Evolutionary conservation across 2,329 filamentous ascomycete species (phyloP).

Genomic region (Fusarium equiseti): DNA sequence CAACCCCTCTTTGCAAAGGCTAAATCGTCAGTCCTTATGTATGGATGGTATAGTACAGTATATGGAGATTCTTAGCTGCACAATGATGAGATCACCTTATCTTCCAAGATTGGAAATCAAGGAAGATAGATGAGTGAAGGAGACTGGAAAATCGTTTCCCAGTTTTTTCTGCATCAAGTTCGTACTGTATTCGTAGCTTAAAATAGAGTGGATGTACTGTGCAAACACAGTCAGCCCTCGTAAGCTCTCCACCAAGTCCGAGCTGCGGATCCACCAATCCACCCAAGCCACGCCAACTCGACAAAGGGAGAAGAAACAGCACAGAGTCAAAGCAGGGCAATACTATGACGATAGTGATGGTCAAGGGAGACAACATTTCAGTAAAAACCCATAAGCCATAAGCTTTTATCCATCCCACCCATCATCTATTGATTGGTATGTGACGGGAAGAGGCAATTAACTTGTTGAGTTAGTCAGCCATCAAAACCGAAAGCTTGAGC

Average conservation of each 20-base stretch:
- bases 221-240: constrained; percentile 25
- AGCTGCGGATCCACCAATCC: constrained; percentile 17
- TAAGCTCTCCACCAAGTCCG: constrained; percentile 20
- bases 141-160: not conserved
- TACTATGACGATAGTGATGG: constrained; percentile 15
- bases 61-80: constrained; percentile 19
- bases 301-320: constrained; percentile 22
- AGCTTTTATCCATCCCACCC: not conserved
- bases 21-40: not conserved
- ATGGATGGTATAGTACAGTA: not conserved
- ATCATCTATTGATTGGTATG: constrained; percentile 24
- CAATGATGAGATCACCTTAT: constrained; percentile 32
- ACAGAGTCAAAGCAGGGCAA: constrained; percentile 33
- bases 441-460: constrained; percentile 11
- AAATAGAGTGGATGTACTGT: constrained; percentile 4
- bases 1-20: constrained; percentile 1
- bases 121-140: constrained; percentile 20
- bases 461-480: not conserved
- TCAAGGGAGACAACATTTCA: constrained; percentile 15
- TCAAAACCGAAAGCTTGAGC: constrained; percentile 12
- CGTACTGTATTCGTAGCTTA: constrained; percentile 10
- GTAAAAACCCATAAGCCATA: not conserved
- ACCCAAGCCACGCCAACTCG: constrained; percentile 31
- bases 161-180: not conserved
- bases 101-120: constrained; percentile 19